Evolutionary conservation across 306 rosid species (phyloP).

Genomic region (Casuarina cunninghamiana): DNA sequence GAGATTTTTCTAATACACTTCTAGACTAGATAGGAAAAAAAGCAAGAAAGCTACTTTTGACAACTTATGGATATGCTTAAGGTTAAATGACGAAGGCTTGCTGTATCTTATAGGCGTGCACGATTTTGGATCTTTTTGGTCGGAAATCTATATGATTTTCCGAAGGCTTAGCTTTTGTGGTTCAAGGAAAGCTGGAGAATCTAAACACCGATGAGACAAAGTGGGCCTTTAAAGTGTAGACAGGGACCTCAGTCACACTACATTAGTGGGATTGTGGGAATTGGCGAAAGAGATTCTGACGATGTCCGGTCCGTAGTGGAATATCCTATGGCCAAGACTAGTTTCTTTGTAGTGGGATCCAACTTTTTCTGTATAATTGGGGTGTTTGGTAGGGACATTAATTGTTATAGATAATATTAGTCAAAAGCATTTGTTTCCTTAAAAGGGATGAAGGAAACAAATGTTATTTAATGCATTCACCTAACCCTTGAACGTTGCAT

Average conservation of each 20-base stretch:
- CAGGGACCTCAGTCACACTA: constrained; percentile 12
- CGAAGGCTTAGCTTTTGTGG: no score
- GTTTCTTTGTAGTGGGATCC: no score
- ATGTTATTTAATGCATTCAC: no score
- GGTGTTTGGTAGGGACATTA: no score
- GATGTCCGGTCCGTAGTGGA: constrained; percentile 5
- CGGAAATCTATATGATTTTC: no score
- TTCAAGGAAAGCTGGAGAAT: not conserved
- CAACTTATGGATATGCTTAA: constrained; percentile 30
- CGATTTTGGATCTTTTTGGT: no score
- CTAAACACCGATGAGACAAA: not conserved
- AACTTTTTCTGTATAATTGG: no score
- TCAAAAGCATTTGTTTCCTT: no score
- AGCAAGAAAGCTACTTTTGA: constrained; percentile 5
- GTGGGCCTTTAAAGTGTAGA: constrained; percentile 16
- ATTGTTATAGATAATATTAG: no score
- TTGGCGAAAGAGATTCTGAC: constrained; percentile 5
- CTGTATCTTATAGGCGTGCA: not conserved
- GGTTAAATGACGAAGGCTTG: not conserved
- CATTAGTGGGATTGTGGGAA: constrained; percentile 7
- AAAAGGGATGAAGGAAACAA: no score
- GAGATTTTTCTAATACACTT: not conserved
- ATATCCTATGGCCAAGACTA: not conserved
- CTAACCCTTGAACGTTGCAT: no score
- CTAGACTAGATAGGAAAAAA: not conserved